Conservation (phyloP, 169 alveolate genomes). For the Babesia bovis region DNA sequence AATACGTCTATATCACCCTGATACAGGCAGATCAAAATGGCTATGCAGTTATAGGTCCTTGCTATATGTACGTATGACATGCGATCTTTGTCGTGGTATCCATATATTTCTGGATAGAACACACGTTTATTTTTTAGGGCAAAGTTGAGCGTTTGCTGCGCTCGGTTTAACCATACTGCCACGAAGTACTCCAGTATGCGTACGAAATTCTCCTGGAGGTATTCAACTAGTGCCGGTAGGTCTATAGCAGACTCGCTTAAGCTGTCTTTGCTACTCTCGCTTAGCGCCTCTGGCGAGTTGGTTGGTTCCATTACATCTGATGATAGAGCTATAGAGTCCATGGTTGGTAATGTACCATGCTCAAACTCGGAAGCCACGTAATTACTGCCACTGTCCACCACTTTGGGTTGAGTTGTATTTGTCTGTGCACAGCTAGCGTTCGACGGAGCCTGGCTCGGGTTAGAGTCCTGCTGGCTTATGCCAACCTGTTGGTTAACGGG, state of each 20-base stretch:
- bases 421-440: neutral
- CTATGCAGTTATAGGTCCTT: constrained; percentile 44
- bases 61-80: constrained; percentile 7
- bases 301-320: too few relatives aligned
- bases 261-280: neutral
- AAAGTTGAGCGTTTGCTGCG: constrained; percentile 13
- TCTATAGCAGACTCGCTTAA: neutral
- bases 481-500: neutral
- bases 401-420: neutral
- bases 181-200: constrained; percentile 47
- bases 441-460: neutral
- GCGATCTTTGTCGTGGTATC: constrained; percentile 11
- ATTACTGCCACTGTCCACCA: neutral
- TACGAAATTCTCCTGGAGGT: constrained; percentile 40
- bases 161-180: constrained; percentile 42
- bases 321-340: neutral
- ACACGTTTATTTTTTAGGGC: constrained; percentile 43
- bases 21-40: constrained; percentile 23
- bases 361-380: neutral
- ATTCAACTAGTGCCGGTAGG: constrained; percentile 1
- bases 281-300: neutral
- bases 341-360: constrained; percentile 6
- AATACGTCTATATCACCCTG: constrained; percentile 49
- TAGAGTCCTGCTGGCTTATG: neutral
- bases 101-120: constrained; percentile 50